Percentiles rank a stretch among this genome's conserved stretches.
These are phyloP conservation scores for Arctostaphylos glauca DNA, from an alignment of 148 eudicot genomes.

Conservation along the genomic window DNA sequence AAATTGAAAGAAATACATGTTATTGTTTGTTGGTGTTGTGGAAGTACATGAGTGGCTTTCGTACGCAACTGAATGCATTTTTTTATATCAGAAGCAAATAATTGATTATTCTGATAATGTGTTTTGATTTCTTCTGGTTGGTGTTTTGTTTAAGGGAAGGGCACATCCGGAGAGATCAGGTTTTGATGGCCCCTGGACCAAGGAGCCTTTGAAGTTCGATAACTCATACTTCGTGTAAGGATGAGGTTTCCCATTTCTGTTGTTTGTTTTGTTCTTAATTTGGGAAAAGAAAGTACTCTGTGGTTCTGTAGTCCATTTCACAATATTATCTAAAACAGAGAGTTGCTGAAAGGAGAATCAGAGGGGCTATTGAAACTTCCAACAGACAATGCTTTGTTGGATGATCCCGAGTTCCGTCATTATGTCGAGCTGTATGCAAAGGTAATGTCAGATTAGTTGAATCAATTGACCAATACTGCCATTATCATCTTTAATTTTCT, in stretches of 20 bases:
- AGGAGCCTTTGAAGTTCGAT: constrained; percentile 89
- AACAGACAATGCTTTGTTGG: constrained; percentile 74
- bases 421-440: constrained; percentile 90
- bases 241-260: background rate
- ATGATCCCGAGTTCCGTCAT: constrained; percentile 69
- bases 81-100: background rate
- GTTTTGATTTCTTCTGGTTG: constrained; percentile 13
- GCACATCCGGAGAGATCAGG: constrained; percentile 21
- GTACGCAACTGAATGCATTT: background rate
- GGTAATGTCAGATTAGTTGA: constrained; percentile 35
- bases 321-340: constrained; percentile 42
- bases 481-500: background rate
- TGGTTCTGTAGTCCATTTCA: constrained; percentile 5
- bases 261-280: constrained; percentile 4
- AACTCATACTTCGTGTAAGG: constrained; percentile 90
- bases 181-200: constrained; percentile 96
- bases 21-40: background rate
- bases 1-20: background rate
- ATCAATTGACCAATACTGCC: background rate
- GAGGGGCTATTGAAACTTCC: constrained; percentile 88
- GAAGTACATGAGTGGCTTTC: background rate
- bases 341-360: constrained; percentile 78
- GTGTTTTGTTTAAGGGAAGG: constrained; percentile 20
- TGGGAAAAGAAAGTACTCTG: constrained; percentile 5
- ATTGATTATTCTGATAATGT: background rate